These are phyloP conservation scores for Xeromyces bisporus DNA, from an alignment of 495 filamentous ascomycete genomes.

Conservation along the genomic window DNA sequence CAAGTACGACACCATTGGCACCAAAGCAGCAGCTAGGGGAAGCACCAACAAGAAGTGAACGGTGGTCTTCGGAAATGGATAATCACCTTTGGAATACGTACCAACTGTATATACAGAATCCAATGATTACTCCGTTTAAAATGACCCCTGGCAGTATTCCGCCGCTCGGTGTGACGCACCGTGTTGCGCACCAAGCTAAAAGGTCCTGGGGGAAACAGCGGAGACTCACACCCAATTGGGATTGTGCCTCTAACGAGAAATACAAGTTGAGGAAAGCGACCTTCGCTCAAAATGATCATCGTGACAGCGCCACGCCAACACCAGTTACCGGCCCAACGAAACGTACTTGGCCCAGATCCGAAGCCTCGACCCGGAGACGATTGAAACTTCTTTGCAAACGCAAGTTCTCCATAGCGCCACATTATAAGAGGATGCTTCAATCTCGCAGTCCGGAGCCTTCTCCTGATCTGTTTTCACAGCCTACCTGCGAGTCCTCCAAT, in stretches of 20 bases:
- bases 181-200: conserved; percentile 73
- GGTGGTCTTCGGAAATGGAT: conserved; percentile 83
- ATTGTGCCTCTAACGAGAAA: conserved; percentile 10
- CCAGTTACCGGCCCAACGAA: conserved; percentile 10
- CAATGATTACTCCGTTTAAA: conserved; percentile 85
- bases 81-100: conserved; percentile 89
- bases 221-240: conserved; percentile 8
- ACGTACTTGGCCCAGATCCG: conserved; percentile 62
- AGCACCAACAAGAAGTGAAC: conserved; percentile 10
- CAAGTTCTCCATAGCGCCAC: conserved; percentile 49
- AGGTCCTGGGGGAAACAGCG: conserved; percentile 56
- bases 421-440: conserved; percentile 54
- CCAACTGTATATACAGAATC: conserved; percentile 72
- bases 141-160: conserved; percentile 73
- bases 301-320: conserved; percentile 51
- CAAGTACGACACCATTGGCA: conserved; percentile 15
- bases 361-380: conserved; percentile 59
- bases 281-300: conserved; percentile 29
- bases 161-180: conserved; percentile 74
- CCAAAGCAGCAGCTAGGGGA: conserved; percentile 12
- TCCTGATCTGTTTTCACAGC: conserved; percentile 33
- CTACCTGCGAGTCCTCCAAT: conserved; percentile 12
- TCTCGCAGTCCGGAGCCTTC: conserved; percentile 62
- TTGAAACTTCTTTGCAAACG: conserved; percentile 69
- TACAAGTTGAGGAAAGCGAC: not conserved